These are phyloP conservation scores for Boletus reticuloceps DNA, from an alignment of 768 basidiomycete species.

Conservation along the genomic window DNA sequence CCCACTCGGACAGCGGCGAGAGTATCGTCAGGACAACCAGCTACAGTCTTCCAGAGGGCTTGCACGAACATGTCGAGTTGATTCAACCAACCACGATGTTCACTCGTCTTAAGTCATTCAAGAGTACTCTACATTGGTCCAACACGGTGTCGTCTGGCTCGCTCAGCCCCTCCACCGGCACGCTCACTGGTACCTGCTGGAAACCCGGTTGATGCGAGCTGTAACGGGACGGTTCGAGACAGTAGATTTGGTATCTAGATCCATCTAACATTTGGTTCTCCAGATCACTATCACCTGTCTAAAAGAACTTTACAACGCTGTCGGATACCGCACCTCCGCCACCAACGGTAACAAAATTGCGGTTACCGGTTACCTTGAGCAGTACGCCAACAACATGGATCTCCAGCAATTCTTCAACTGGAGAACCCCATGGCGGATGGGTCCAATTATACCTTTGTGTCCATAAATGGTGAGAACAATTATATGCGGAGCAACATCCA, in stretches of 20 bases:
- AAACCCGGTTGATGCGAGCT: constrained; percentile 43
- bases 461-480: constrained; percentile 47
- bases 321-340: constrained; percentile 42
- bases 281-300: constrained; percentile 53
- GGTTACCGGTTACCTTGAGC: constrained; percentile 51
- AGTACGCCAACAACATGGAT: constrained; percentile 55
- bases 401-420: constrained; percentile 49
- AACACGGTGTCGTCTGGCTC: constrained; percentile 3
- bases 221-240: constrained; percentile 36
- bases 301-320: constrained; percentile 53
- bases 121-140: constrained; percentile 38
- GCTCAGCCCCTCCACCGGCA: constrained; percentile 1
- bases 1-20: constrained; percentile 51
- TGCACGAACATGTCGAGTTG: constrained; percentile 62
- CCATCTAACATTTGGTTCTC: background rate
- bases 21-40: constrained; percentile 61
- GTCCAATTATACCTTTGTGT: constrained; percentile 50
- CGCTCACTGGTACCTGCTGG: constrained; percentile 33
- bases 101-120: constrained; percentile 43
- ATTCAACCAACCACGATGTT: constrained; percentile 76
- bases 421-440: constrained; percentile 48
- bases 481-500: background rate
- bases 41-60: constrained; percentile 61
- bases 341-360: constrained; percentile 49
- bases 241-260: background rate